Conservation (phyloP, 2,329 filamentous ascomycete species). For the Pseudogymnoascus sp. region DNA sequence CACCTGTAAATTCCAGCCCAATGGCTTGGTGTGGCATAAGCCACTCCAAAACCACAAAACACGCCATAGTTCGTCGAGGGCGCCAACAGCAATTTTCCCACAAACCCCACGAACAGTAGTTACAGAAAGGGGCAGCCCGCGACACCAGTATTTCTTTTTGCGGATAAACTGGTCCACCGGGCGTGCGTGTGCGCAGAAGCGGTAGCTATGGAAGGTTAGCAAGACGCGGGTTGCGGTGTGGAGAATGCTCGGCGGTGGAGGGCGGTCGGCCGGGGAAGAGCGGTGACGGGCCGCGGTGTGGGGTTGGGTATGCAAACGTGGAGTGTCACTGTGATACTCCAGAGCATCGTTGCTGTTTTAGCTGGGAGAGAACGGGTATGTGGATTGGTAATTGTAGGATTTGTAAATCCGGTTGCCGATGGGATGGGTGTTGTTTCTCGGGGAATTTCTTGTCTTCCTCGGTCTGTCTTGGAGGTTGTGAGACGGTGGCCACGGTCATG, state of each 20-base stretch:
- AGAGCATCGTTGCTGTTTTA: background rate
- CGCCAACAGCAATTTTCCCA: background rate
- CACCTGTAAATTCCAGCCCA: background rate
- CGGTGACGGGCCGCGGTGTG: slow-evolving; percentile 6
- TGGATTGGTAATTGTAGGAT: background rate
- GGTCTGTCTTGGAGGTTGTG: background rate
- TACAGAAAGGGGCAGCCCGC: background rate
- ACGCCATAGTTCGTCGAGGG: background rate
- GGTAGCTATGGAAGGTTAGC: background rate
- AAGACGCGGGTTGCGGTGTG: background rate
- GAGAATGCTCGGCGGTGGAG: slow-evolving; percentile 1
- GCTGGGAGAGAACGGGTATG: background rate
- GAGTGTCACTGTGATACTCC: background rate
- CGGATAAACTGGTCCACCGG: background rate
- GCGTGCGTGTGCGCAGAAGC: background rate
- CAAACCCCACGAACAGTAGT: background rate
- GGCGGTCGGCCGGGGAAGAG: slow-evolving; percentile 7
- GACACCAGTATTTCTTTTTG: background rate
- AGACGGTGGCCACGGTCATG: background rate
- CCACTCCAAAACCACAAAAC: background rate
- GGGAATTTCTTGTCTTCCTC: background rate
- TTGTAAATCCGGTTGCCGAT: background rate
- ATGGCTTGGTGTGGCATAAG: background rate
- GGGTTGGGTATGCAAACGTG: background rate
- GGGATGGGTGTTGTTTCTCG: background rate